A percentile compares a stretch with the other conserved stretches of the same genome.
These are phyloP conservation scores for Xylariaceae sp. DNA, from an alignment of 2,329 filamentous ascomycete species.

Conservation along the genomic window DNA sequence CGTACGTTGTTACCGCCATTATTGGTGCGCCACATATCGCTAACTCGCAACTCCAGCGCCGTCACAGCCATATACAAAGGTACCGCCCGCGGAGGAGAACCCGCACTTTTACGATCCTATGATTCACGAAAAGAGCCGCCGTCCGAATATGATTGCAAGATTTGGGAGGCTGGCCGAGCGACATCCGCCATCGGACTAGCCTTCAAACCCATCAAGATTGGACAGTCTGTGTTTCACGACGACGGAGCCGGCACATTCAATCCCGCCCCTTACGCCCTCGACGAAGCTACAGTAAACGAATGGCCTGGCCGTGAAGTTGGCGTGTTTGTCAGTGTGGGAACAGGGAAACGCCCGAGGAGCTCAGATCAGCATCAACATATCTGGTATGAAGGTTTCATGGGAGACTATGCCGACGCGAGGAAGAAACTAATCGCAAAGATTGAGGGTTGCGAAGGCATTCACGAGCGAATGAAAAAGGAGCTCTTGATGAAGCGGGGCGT, in stretches of 20 bases:
- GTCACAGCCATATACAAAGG: slow-evolving; percentile 90
- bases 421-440: slow-evolving; percentile 83
- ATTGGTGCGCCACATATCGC: slow-evolving; percentile 9
- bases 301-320: slow-evolving; percentile 93
- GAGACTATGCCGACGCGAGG: slow-evolving; percentile 86
- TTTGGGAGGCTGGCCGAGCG: slow-evolving; percentile 96
- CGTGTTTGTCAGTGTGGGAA: slow-evolving; percentile 90
- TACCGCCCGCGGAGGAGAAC: slow-evolving; percentile 60
- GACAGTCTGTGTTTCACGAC: slow-evolving; percentile 89
- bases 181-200: slow-evolving; percentile 86
- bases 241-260: slow-evolving; percentile 91
- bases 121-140: slow-evolving; percentile 88
- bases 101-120: slow-evolving; percentile 82
- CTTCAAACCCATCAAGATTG: slow-evolving; percentile 93
- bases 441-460: slow-evolving; percentile 87
- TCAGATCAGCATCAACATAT: slow-evolving; percentile 66
- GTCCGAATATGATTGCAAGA: slow-evolving; percentile 87
- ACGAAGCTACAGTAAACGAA: slow-evolving; percentile 87
- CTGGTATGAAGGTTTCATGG: slow-evolving; percentile 93
- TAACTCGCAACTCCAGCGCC: slow-evolving; percentile 51
- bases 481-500: slow-evolving; percentile 72
- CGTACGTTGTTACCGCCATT: slow-evolving; percentile 50
- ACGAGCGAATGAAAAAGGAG: slow-evolving; percentile 78
- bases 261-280: slow-evolving; percentile 75
- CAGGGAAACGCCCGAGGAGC: slow-evolving; percentile 67